Evolutionary conservation across 805 yeast species (phyloP), one percentile per base, ranked within the genome.

Genomic region (Monosporozyma solicola): DNA sequence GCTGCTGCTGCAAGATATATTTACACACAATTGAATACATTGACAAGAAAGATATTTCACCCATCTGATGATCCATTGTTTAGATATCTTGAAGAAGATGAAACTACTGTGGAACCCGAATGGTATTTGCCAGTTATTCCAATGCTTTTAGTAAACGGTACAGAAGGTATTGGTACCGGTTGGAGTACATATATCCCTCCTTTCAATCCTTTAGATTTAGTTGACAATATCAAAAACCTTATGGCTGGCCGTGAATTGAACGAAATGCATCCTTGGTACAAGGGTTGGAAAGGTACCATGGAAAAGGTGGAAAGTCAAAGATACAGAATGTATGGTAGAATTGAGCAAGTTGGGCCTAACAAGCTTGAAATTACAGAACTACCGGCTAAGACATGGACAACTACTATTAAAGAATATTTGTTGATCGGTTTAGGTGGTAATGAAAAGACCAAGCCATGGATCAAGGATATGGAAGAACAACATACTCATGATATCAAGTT

Each of bases 91-190:
- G 90, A 88, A 64, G 99, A 91, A 66, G 99, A 94, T 72, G 98
- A 89, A 61, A 84, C 81, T 57, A 83, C 92, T 0, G 95, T 92
- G 20, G 99, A 94, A 67, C 99, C 99, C 0, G 90, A 87, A 61
- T 89, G 95, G 90, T 94, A 89, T 68, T 74, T 88, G 43, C 99
- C 99, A 1, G 82, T 94, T n/a, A 61, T 94, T 41, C 99, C 99
- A 9, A 87, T 90, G 88, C 66, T 94, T n/a, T 75, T 94, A 56
- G 96, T 94, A 5, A 94, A 94, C 65, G 99, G 99, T 54, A 78
- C 92, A 8, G 99, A 94, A 70, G 99, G 99, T 73, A 94, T 94
- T 68, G 99, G 99, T 57, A 91, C 99, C 48, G 99, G 99, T 59
- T 94, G 98, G 97, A 87, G 96, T 58, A 90, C 98, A 1, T 82